Evolutionary conservation across 352 stramenopile genomes (phyloP).

Genomic region (Phytophthora colocasiae): DNA sequence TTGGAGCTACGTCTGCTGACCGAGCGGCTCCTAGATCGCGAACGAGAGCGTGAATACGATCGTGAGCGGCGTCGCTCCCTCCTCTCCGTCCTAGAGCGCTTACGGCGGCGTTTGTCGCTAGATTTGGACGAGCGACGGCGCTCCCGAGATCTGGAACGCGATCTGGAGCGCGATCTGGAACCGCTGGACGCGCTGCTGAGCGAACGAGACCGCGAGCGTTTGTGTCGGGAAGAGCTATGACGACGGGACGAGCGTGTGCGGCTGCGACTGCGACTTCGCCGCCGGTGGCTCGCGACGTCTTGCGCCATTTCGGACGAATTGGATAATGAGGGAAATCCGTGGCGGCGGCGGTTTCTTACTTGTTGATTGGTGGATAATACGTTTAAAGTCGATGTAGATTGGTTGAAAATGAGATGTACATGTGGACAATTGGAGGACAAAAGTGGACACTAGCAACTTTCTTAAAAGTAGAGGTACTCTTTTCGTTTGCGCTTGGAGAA

Average conservation of each 20-base stretch:
- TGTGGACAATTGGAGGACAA: conserved; percentile 26
- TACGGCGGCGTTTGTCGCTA: conserved; percentile 37
- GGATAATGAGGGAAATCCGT: conserved; percentile 34
- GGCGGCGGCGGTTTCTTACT: conserved; percentile 22
- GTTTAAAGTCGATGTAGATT: conserved; percentile 7
- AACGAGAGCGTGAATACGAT: conserved; percentile 34
- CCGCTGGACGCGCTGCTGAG: conserved; percentile 23
- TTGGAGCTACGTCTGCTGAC: conserved; percentile 26
- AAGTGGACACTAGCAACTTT: conserved; percentile 21
- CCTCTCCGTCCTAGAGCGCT: conserved; percentile 35
- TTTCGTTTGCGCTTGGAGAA: conserved; percentile 88
- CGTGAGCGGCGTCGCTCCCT: conserved; percentile 21
- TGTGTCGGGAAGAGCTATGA: conserved; percentile 37
- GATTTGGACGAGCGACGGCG: conserved; percentile 32
- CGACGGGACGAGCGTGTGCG: conserved; percentile 27
- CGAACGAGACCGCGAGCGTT: conserved; percentile 41
- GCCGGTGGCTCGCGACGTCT: conserved; percentile 39
- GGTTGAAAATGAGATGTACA: conserved; percentile 8
- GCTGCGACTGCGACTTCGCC: conserved; percentile 43
- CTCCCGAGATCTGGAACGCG: conserved; percentile 39
- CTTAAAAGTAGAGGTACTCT: conserved; percentile 75
- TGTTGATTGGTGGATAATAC: conserved; percentile 32
- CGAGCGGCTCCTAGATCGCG: conserved; percentile 45
- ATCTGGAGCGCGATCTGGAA: conserved; percentile 43
- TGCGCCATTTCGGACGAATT: conserved; percentile 30